Evolutionary conservation across 257 asterid species (phyloP).

Genomic region (Parsonsia alboflavescens): DNA sequence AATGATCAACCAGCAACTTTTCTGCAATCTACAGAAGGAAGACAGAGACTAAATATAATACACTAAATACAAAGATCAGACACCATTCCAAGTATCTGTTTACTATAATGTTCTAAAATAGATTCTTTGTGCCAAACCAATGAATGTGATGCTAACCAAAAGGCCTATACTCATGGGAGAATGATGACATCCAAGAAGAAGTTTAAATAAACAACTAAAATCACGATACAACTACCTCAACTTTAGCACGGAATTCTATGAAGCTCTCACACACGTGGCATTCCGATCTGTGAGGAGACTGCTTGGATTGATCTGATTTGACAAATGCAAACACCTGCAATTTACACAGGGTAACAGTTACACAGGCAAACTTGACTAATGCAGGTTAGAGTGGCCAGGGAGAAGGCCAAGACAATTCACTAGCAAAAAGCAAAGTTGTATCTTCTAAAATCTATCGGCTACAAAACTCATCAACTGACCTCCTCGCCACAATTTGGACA

Average conservation of each 20-base stretch:
- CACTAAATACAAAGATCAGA: neutral
- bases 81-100: neutral
- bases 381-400: neutral
- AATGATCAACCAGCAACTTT: neutral
- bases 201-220: neutral
- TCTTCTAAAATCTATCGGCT: neutral
- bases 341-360: slow-evolving; percentile 12
- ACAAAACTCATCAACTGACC: slow-evolving; percentile 37
- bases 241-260: slow-evolving; percentile 79
- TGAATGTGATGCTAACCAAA: neutral
- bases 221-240: slow-evolving; percentile 56
- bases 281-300: slow-evolving; percentile 69
- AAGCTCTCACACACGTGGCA: slow-evolving; percentile 95
- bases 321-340: slow-evolving; percentile 95
- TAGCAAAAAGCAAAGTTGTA: neutral
- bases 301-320: slow-evolving; percentile 50
- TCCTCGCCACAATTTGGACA: slow-evolving; percentile 98
- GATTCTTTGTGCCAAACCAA: neutral
- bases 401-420: neutral
- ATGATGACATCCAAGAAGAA: neutral
- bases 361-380: neutral
- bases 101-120: neutral
- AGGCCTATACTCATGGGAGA: neutral
- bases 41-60: neutral
- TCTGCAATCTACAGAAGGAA: neutral